phyloP scores from a whole-genome alignment of 1,284 basidiomycete species.

The Lignosus rhinocerotis region DNA sequence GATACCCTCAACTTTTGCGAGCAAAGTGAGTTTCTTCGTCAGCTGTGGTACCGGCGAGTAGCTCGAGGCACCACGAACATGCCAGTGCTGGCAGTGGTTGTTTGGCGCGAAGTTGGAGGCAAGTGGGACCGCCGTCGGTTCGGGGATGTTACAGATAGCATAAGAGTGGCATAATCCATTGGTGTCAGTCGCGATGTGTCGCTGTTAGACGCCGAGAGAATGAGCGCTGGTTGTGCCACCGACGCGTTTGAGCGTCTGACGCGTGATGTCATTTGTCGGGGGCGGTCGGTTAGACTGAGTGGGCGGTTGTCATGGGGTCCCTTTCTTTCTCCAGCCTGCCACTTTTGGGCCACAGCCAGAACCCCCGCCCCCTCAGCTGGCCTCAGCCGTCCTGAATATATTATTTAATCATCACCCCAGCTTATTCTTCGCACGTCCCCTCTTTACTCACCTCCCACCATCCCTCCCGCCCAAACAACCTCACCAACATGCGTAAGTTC shows the following conservation, averaged over 20 bases:
- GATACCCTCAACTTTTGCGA: background rate
- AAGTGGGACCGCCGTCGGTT: constrained; percentile 52
- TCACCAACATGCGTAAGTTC: constrained; percentile 28
- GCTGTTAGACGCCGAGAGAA: background rate
- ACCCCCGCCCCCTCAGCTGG: background rate
- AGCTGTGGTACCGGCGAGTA: constrained; percentile 9
- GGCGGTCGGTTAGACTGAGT: background rate
- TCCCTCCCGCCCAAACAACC: constrained; percentile 15
- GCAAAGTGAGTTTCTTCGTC: background rate
- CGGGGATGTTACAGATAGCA: constrained; percentile 58
- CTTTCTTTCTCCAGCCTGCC: background rate
- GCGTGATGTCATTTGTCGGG: constrained; percentile 16
- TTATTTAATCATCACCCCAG: constrained; percentile 3
- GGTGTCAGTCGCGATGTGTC: too few relatives aligned
- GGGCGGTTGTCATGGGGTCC: constrained; percentile 20
- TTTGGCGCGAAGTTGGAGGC: constrained; percentile 50
- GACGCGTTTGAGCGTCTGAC: constrained; percentile 25
- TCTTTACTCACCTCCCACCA: constrained; percentile 8
- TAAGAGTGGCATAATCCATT: too few relatives aligned
- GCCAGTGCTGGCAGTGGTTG: constrained; percentile 36
- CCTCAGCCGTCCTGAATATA: constrained; percentile 7
- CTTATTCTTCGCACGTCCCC: constrained; percentile 13
- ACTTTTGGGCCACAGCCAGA: constrained; percentile 6
- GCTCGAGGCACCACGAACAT: constrained; percentile 26
- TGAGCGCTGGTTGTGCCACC: constrained; percentile 16